Conservation (phyloP, 2,329 filamentous ascomycete genomes). For the Fusarium oxysporum region DNA sequence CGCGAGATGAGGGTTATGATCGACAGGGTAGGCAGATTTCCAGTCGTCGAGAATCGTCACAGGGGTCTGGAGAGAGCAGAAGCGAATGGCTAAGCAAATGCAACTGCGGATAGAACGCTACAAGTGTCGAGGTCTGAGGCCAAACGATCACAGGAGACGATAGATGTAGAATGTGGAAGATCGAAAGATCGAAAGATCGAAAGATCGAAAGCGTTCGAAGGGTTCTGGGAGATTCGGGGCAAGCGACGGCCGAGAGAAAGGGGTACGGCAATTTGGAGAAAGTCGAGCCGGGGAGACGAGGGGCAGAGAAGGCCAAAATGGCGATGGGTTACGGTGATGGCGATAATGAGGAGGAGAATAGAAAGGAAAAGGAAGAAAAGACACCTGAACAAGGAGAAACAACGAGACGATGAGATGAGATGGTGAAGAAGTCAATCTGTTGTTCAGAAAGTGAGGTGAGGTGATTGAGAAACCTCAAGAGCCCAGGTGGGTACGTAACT, state of each 20-base stretch:
- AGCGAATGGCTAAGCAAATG: slow-evolving; percentile 43
- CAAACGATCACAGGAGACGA: slow-evolving; percentile 45
- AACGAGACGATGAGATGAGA: slow-evolving; percentile 43
- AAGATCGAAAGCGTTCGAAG: slow-evolving; percentile 36
- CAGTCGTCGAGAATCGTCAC: slow-evolving; percentile 42
- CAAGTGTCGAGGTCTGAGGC: slow-evolving; percentile 46
- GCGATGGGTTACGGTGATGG: slow-evolving; percentile 46
- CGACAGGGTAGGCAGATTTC: slow-evolving; percentile 38
- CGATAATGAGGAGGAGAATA: slow-evolving; percentile 41
- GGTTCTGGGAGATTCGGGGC: slow-evolving; percentile 37
- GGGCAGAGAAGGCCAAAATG: slow-evolving; percentile 42
- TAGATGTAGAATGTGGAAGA: slow-evolving; percentile 31
- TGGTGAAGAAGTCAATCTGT: slow-evolving; percentile 39
- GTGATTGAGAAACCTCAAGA: slow-evolving; percentile 30
- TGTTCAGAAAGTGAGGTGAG: slow-evolving; percentile 34
- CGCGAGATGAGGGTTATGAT: slow-evolving; percentile 35
- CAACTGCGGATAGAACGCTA: slow-evolving; percentile 42
- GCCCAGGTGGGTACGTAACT: slow-evolving; percentile 32
- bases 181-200: slow-evolving; percentile 32
- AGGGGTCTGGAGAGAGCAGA: slow-evolving; percentile 43
- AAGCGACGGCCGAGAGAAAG: slow-evolving; percentile 48
- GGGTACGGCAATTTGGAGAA: slow-evolving; percentile 46
- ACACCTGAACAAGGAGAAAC: slow-evolving; percentile 46
- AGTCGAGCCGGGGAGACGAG: slow-evolving; percentile 39
- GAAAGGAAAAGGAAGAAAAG: slow-evolving; percentile 39